A percentile compares a stretch with the other conserved stretches of the same genome.
phyloP scores from a whole-genome alignment of 306 rosid genomes.

The Quercus agrifolia region DNA sequence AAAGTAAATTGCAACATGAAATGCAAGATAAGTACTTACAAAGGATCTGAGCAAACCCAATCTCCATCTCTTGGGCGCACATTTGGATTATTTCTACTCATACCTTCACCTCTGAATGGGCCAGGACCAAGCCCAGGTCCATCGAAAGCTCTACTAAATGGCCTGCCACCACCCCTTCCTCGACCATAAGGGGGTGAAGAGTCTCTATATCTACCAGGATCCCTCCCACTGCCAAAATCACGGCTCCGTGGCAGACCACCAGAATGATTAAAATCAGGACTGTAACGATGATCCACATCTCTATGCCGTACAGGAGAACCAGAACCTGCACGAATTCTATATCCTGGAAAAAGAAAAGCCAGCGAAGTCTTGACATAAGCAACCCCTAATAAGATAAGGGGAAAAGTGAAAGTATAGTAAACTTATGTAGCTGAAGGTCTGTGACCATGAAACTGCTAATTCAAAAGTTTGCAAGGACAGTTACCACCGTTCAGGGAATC shows the following conservation, averaged over 20 bases:
- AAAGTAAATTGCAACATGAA: not conserved
- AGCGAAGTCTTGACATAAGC: slow-evolving; percentile 43
- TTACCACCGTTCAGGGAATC: slow-evolving; percentile 47
- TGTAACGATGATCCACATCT: slow-evolving; percentile 52
- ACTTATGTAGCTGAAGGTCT: slow-evolving; percentile 32
- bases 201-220: slow-evolving; percentile 67
- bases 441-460: slow-evolving; percentile 44
- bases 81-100: slow-evolving; percentile 73
- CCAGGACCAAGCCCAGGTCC: slow-evolving; percentile 61
- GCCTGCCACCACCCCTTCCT: slow-evolving; percentile 68
- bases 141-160: slow-evolving; percentile 67
- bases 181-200: slow-evolving; percentile 69
- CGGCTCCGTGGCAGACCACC: slow-evolving; percentile 44
- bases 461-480: slow-evolving; percentile 42
- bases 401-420: slow-evolving; percentile 29
- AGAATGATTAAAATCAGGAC: slow-evolving; percentile 55
- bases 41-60: slow-evolving; percentile 79
- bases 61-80: slow-evolving; percentile 95
- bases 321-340: slow-evolving; percentile 92
- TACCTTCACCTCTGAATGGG: slow-evolving; percentile 64
- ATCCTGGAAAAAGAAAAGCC: slow-evolving; percentile 78
- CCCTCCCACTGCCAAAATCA: slow-evolving; percentile 65
- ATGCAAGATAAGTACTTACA: slow-evolving; percentile 47
- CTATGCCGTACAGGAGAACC: slow-evolving; percentile 77
- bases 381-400: slow-evolving; percentile 27